Conservation (phyloP, 306 rosid species). For the Castanopsis chinensis region DNA sequence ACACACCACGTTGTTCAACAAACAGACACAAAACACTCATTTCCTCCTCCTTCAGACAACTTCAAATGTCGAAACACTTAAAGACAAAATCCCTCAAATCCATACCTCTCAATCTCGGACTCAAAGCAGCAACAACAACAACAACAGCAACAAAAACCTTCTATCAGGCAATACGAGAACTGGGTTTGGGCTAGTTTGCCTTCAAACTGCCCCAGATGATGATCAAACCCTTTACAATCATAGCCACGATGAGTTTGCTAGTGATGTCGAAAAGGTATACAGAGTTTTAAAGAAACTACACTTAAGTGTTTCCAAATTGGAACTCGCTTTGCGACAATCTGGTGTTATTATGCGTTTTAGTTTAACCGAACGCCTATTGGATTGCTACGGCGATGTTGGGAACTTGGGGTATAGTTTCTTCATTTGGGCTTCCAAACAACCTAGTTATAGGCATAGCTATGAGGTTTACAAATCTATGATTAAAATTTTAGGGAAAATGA, state of each 20-base stretch:
- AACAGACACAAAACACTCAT: not conserved
- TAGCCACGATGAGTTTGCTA: conserved; percentile 50
- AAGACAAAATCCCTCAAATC: conserved; percentile 2
- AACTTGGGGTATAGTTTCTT: conserved; percentile 70
- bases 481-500: conserved; percentile 70
- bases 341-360: conserved; percentile 69
- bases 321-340: conserved; percentile 72
- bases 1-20: conserved; percentile 15
- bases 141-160: not conserved
- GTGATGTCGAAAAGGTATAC: conserved; percentile 69
- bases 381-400: conserved; percentile 84
- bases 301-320: conserved; percentile 73
- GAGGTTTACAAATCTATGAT: conserved; percentile 74
- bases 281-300: conserved; percentile 59
- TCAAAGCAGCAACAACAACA: not conserved
- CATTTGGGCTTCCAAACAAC: conserved; percentile 78
- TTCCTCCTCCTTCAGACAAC: conserved; percentile 11
- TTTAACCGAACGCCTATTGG: conserved; percentile 61
- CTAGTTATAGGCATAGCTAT: conserved; percentile 48
- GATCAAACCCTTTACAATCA: conserved; percentile 10
- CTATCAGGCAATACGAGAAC: not conserved
- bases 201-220: conserved; percentile 22
- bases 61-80: not conserved
- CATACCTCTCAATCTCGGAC: conserved; percentile 7
- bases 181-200: conserved; percentile 40